Evolutionary conservation across 202 grass and related monocot genomes (phyloP), one percentile per base, ranked within the genome.

Genomic region (Elaeis oleifera): DNA sequence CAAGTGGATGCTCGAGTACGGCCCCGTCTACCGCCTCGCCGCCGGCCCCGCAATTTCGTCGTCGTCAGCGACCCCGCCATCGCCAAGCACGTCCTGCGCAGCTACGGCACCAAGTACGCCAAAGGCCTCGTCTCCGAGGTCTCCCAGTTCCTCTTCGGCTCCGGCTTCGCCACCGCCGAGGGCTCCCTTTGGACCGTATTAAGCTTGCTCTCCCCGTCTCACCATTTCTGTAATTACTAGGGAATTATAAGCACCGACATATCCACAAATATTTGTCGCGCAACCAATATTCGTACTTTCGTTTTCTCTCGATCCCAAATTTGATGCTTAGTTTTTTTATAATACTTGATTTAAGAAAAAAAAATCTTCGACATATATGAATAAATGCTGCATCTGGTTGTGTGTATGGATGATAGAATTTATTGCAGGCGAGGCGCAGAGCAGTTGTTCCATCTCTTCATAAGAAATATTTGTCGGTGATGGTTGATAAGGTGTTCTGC

Each of bases 111-210:
- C 23, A 80, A 61, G 5, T 92, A 92, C 70, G 88, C 83, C 15
- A 91, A 97, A 76, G 92, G 92, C 54, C 92, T 97, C 25, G 92
- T 97, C 32, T 80, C 92, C 4, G 87, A 97, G 54, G 92, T 97
- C 53, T 89, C 92, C 24, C 79, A 97, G 58, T 97, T 97, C 60
- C 78, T 96, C n/a, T 96, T 96, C 56, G 87, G 91, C 18, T 89
- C 91, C 5, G 87, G 91, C 0, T 90, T 96, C 49, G 91, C 91
- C 59, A 90, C 1, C 14, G 91, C 87, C 4, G 84, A 96, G 58
- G 87, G 81, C 55, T 52, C 74, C 55, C 79, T 96, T n/a, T 96
- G 84, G 91, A 96, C 74, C 76, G 91, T 78, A 55, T 21, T 56
- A 79, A 8, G 28, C 6, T 3, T 50, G 16, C 6, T 50, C 59